These are phyloP conservation scores for Ilex aquifolium DNA, from an alignment of 257 asterid genomes.

Conservation along the genomic window DNA sequence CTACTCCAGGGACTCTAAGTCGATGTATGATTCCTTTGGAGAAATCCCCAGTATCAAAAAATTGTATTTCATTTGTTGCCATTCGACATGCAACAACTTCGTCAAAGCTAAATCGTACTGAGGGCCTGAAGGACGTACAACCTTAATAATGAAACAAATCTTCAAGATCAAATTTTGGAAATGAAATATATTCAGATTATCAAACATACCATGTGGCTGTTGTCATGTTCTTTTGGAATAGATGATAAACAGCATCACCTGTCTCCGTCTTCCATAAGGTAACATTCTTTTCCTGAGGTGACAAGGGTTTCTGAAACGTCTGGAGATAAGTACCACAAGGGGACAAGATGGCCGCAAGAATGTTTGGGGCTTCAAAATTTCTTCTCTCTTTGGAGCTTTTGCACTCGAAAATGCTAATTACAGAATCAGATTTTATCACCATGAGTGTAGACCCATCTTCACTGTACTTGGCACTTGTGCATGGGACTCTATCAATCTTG, in stretches of 20 bases:
- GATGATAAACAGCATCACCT: conserved; percentile 66
- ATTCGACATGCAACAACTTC: conserved; percentile 77
- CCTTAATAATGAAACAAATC: neutral
- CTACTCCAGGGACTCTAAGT: conserved; percentile 82
- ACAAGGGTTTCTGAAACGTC: conserved; percentile 68
- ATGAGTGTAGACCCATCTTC: conserved; percentile 85
- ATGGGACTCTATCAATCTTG: conserved; percentile 52
- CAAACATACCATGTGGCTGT: conserved; percentile 65
- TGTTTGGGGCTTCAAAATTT: conserved; percentile 51
- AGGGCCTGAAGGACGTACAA: conserved; percentile 54
- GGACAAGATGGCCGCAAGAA: conserved; percentile 84
- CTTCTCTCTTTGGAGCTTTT: conserved; percentile 53
- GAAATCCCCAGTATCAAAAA: conserved; percentile 68
- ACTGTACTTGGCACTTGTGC: conserved; percentile 63
- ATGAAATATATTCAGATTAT: neutral
- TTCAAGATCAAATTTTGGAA: neutral
- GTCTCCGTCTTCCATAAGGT: conserved; percentile 58
- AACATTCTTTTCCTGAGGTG: conserved; percentile 78
- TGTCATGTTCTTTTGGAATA: conserved; percentile 76
- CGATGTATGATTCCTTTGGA: conserved; percentile 66
- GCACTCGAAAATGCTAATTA: conserved; percentile 52
- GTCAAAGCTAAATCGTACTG: conserved; percentile 56
- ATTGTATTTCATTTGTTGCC: conserved; percentile 85
- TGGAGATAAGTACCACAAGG: conserved; percentile 82
- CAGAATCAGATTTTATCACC: conserved; percentile 51